A percentile compares a stretch with the other conserved stretches of the same genome.
Conservation (phyloP, 345 rosid species). For the Boechera divaricarpa region DNA sequence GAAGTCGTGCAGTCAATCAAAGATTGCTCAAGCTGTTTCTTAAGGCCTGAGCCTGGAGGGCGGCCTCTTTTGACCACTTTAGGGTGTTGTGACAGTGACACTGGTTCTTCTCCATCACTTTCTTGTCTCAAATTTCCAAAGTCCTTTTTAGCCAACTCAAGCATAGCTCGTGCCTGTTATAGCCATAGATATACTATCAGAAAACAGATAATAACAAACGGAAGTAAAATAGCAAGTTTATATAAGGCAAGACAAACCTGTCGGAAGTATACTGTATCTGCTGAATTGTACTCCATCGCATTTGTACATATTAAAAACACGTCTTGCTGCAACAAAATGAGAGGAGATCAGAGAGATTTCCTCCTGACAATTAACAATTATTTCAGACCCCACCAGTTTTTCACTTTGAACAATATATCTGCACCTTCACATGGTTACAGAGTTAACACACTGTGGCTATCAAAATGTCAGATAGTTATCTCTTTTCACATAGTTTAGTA, state of each 20-base stretch:
- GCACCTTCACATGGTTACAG: slow-evolving; percentile 4
- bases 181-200: slow-evolving; percentile 8
- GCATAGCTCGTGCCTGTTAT: slow-evolving; percentile 79
- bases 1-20: slow-evolving; percentile 55
- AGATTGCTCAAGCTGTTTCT: slow-evolving; percentile 63
- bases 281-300: slow-evolving; percentile 90
- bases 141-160: slow-evolving; percentile 82
- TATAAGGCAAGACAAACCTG: slow-evolving; percentile 55
- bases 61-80: slow-evolving; percentile 56
- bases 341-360: slow-evolving; percentile 1
- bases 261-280: slow-evolving; percentile 77
- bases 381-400: not conserved
- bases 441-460: not conserved
- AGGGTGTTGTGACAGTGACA: slow-evolving; percentile 51
- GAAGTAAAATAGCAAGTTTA: not conserved
- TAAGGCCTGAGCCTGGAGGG: slow-evolving; percentile 46
- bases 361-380: not conserved
- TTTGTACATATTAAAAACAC: slow-evolving; percentile 79
- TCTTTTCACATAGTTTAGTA: not conserved
- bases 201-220: not conserved
- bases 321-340: slow-evolving; percentile 59
- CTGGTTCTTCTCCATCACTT: slow-evolving; percentile 64
- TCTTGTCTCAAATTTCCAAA: slow-evolving; percentile 84
- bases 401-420: not conserved
- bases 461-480: not conserved